Evolutionary conservation across 2,329 filamentous ascomycete species (phyloP).

Genomic region (Allantophomopsis lycopodina): DNA sequence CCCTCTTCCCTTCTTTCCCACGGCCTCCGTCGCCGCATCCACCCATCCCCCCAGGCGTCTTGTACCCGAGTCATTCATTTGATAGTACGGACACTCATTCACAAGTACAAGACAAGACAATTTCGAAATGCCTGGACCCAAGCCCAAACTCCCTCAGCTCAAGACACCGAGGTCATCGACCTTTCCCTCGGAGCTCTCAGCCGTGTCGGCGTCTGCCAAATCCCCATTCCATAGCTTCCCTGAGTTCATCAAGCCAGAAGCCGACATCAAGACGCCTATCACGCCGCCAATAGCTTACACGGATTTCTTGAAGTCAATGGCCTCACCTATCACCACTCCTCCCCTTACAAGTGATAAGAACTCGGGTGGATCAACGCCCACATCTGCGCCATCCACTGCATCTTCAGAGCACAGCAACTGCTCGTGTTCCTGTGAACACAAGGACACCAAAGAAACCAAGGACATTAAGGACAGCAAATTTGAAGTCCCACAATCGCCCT

Average conservation of each 20-base stretch:
- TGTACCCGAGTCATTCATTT: slow-evolving; percentile 14
- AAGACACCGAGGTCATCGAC: slow-evolving; percentile 48
- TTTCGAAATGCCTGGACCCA: slow-evolving; percentile 10
- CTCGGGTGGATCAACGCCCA: slow-evolving; percentile 27
- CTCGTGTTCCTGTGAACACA: slow-evolving; percentile 42
- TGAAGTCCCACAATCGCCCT: slow-evolving; percentile 42
- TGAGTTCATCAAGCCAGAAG: slow-evolving; percentile 55
- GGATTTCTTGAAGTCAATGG: slow-evolving; percentile 79
- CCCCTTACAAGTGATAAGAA: slow-evolving; percentile 12
- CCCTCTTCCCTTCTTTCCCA: slow-evolving; percentile 5
- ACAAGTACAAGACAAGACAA: slow-evolving; percentile 12
- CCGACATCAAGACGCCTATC: slow-evolving; percentile 66
- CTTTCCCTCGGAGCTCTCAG: slow-evolving; percentile 43
- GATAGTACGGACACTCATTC: slow-evolving; percentile 12
- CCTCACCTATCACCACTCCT: slow-evolving; percentile 16
- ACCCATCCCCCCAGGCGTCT: slow-evolving; percentile 12
- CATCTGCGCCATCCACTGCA: slow-evolving; percentile 25
- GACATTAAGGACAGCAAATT: slow-evolving; percentile 36
- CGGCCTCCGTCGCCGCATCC: slow-evolving; percentile 12
- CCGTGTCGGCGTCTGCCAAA: slow-evolving; percentile 42
- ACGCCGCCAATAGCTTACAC: slow-evolving; percentile 82
- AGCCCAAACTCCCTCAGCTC: slow-evolving; percentile 46
- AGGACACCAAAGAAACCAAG: slow-evolving; percentile 31
- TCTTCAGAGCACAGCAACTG: slow-evolving; percentile 34
- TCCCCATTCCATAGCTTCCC: slow-evolving; percentile 53